These are phyloP conservation scores for Macadamia integrifolia DNA, from an alignment of 164 flowering plant genomes.

Conservation along the genomic window DNA sequence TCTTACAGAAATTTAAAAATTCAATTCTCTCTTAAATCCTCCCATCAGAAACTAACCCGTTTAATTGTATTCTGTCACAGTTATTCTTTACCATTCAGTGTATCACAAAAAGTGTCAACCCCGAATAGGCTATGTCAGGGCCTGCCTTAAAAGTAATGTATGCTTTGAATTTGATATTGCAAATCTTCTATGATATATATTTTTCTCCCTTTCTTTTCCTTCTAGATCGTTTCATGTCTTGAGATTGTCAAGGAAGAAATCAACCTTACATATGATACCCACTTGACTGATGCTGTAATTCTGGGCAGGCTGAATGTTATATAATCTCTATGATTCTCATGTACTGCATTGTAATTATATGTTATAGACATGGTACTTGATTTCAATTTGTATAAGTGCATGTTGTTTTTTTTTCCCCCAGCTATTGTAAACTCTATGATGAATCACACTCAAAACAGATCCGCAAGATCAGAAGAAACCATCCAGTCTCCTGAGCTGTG, in stretches of 20 bases:
- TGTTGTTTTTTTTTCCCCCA: too few species aligned
- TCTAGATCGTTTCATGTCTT: background rate
- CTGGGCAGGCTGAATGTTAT: too few species aligned
- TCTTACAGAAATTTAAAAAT: conserved; percentile 3
- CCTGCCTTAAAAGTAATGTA: conserved; percentile 96
- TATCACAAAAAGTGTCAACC: conserved; percentile 63
- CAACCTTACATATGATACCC: too few species aligned
- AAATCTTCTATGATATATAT: background rate
- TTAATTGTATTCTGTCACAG: conserved; percentile 33
- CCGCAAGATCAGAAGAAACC: too few species aligned
- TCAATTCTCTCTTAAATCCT: background rate
- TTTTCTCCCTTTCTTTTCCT: background rate
- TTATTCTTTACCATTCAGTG: conserved; percentile 87
- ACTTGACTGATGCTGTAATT: too few species aligned
- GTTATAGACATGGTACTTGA: too few species aligned
- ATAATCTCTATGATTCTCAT: background rate
- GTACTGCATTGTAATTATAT: background rate
- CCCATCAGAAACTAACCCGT: conserved; percentile 6
- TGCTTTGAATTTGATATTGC: conserved; percentile 27
- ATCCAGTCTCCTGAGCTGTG: too few species aligned
- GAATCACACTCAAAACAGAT: too few species aligned
- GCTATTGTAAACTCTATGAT: too few species aligned
- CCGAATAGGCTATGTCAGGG: conserved; percentile 68
- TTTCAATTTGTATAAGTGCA: too few species aligned
- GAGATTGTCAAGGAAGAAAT: too few species aligned